Conservation (phyloP, 2,329 filamentous ascomycete genomes). For the Xenosphaeropsis pyriputrescens region DNA sequence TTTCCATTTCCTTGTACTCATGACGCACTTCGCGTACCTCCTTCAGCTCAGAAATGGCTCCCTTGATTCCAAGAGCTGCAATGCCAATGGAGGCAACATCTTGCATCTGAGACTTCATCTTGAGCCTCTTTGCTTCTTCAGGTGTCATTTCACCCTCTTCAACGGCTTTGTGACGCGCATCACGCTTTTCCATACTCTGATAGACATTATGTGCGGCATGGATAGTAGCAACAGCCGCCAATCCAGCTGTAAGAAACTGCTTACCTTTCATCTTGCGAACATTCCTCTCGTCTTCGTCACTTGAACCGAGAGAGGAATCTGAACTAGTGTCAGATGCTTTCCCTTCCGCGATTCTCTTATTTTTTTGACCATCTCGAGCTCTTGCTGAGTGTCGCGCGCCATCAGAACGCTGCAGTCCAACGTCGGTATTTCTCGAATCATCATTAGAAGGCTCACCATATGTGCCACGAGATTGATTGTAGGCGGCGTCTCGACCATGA, state of each 20-base stretch:
- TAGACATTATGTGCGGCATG: constrained; percentile 54
- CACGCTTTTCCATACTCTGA: constrained; percentile 45
- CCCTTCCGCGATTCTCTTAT: constrained; percentile 15
- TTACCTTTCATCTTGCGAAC: constrained; percentile 52
- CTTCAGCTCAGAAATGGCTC: constrained; percentile 49
- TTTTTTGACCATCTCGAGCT: constrained; percentile 11
- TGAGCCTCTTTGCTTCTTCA: constrained; percentile 46
- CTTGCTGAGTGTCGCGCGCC: constrained; percentile 2
- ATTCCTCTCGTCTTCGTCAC: constrained; percentile 45
- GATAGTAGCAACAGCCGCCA: constrained; percentile 54
- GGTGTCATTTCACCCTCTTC: constrained; percentile 45
- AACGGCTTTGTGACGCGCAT: constrained; percentile 43
- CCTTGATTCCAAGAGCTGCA: constrained; percentile 52
- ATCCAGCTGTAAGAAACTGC: constrained; percentile 48
- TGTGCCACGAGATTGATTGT: constrained; percentile 1
- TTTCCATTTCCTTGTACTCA: constrained; percentile 36
- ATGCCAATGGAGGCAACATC: constrained; percentile 53
- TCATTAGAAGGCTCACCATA: constrained; percentile 15
- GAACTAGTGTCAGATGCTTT: constrained; percentile 17
- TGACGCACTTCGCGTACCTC: constrained; percentile 48
- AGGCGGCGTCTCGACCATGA: constrained; percentile 1
- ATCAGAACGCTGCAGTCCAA: constrained; percentile 1
- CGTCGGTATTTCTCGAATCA: constrained; percentile 7
- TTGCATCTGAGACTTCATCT: constrained; percentile 46
- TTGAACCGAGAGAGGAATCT: constrained; percentile 36